Evolutionary conservation across 139 green algal species (phyloP), one percentile per base, ranked within the genome.

Genomic region (Volvox reticuliferus): DNA sequence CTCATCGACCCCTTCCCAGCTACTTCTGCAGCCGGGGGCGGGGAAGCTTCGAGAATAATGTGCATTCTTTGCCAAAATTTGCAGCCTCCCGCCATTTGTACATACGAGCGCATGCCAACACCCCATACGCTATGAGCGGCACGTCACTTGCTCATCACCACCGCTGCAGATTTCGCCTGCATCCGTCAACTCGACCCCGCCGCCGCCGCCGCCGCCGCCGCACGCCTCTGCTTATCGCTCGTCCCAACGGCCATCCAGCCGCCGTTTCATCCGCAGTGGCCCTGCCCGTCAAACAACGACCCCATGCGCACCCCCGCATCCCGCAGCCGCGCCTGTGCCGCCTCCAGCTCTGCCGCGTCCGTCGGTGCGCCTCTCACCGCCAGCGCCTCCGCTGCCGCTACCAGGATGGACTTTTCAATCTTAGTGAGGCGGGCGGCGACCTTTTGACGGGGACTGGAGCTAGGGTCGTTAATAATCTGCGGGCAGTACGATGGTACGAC

Each of bases 391-490:
- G 21, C 71, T 17, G 30, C n/a, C 26, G 50, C 89, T 37, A 83
- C 76, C 30, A 96, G 88, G 63, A 96, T 95, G 50, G 73, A 80
- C 82, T 96, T 96, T 63, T 96, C 94, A 33, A 97, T 96, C 26
- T 94, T 90, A 36, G 97, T 83, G 26, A 98, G 93, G 0, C 94
- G 91, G 1, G 96, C 93, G 35, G 97, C 96, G 55, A 97, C 94
- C 83, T 95, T 95, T 30, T 94, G 82, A 1, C 96, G 93, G 0
- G 96, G 94, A 2, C 85, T 88, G 28, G 88, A 82, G 30, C 35
- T 71, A 30, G 94, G 92, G 85, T 97, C 93, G 6, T 85, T 83
- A 17, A 98, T 95, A 30, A 95, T 93, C 67, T 95, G 94, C 24
- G 32, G 20, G 44, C 9, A 55, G 44, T 55, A 55, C 44, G 44